Conservation (phyloP, 371 early-diverging fungal species). For the Actinomucor elegans region DNA sequence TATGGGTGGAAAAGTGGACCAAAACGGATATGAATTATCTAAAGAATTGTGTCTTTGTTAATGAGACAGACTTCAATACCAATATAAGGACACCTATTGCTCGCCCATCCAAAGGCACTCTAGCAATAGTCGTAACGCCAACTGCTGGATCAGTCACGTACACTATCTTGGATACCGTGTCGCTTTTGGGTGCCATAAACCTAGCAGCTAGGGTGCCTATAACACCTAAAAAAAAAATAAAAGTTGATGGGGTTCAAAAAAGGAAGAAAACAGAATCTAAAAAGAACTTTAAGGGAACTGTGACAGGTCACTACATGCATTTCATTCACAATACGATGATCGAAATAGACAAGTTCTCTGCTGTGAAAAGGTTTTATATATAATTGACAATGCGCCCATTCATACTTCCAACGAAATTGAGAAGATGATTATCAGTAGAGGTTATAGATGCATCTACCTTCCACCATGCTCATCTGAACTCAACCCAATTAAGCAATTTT, state of each 20-base stretch:
- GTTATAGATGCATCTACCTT: conserved; percentile 9
- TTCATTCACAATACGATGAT: background rate
- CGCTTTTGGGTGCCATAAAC: conserved; percentile 3
- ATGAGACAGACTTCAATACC: background rate
- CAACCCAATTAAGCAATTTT: conserved; percentile 4
- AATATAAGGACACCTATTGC: no score
- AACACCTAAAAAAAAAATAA: background rate
- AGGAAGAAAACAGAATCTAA: background rate
- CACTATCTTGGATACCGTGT: conserved; percentile 8
- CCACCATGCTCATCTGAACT: background rate
- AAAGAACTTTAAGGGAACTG: conserved; percentile 7
- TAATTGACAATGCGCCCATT: conserved; percentile 5
- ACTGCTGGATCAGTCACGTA: background rate
- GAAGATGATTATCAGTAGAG: conserved; percentile 3
- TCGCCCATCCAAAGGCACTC: background rate
- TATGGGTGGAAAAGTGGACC: conserved; percentile 9
- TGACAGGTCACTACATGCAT: conserved; percentile 23
- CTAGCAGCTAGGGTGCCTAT: background rate
- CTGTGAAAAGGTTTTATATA: background rate
- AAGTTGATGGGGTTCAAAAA: background rate
- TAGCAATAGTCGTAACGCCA: background rate
- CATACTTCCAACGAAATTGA: conserved; percentile 2
- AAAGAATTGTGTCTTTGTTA: background rate
- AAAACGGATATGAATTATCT: conserved; percentile 15
- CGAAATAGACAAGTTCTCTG: conserved; percentile 1